Evolutionary conservation across 2,329 filamentous ascomycete species (phyloP).

Genomic region (Curvularia sp.): DNA sequence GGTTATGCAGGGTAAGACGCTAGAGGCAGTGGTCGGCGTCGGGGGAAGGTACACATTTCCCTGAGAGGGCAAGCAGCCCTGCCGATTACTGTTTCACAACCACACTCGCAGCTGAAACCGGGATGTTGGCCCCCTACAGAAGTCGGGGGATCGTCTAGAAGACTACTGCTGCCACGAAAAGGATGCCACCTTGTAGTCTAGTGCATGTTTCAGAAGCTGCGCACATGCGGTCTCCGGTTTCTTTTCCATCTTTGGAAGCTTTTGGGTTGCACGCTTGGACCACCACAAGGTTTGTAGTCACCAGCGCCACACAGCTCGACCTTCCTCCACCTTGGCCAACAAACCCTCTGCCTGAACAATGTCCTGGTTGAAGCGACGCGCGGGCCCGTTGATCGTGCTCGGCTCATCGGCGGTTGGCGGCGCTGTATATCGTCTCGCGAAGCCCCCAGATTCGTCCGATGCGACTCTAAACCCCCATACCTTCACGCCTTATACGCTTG

Average conservation of each 20-base stretch:
- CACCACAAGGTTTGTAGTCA: conserved; percentile 14
- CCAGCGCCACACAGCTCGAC: not conserved
- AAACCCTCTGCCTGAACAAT: conserved; percentile 21
- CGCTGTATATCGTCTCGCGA: conserved; percentile 44
- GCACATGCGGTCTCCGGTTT: not conserved
- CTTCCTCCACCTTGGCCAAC: conserved; percentile 1
- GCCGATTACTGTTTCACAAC: conserved; percentile 10
- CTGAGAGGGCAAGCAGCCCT: conserved; percentile 9
- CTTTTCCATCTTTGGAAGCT: not conserved
- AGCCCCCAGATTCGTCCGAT: conserved; percentile 31
- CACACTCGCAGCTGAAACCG: conserved; percentile 4
- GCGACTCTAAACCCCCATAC: conserved; percentile 61
- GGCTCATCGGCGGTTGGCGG: conserved; percentile 45
- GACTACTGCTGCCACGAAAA: not conserved
- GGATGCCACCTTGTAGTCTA: not conserved
- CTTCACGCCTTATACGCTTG: conserved; percentile 72
- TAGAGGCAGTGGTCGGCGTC: conserved; percentile 12
- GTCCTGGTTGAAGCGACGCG: conserved; percentile 40
- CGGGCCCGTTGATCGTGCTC: conserved; percentile 42
- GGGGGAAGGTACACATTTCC: conserved; percentile 7
- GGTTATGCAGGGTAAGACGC: conserved; percentile 24
- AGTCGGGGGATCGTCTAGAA: conserved; percentile 1
- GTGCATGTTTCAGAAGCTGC: not conserved
- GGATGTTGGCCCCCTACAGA: conserved; percentile 12
- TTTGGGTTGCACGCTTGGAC: conserved; percentile 16